Evolutionary conservation across 2,329 filamentous ascomycete species (phyloP).

Genomic region (Leptoxyphium fumago): DNA sequence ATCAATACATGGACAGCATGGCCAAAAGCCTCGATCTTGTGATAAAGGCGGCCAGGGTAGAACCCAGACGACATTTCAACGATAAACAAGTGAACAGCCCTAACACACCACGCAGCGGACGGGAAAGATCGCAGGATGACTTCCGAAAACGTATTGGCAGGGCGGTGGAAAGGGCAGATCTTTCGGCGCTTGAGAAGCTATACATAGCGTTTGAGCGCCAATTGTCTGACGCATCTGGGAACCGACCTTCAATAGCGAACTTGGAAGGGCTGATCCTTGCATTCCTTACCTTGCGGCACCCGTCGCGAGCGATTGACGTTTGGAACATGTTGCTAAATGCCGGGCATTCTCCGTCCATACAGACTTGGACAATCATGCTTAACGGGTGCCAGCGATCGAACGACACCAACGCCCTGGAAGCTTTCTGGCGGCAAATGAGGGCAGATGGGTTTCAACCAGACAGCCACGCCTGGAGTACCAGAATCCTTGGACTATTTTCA

Average conservation of each 20-base stretch:
- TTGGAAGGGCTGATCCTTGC: constrained; percentile 31
- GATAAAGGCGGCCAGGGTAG: too few species aligned
- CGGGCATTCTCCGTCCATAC: constrained; percentile 43
- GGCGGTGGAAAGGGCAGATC: constrained; percentile 1
- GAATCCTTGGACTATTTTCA: constrained; percentile 51
- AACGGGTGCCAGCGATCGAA: constrained; percentile 49
- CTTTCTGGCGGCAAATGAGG: constrained; percentile 52
- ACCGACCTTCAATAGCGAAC: constrained; percentile 12
- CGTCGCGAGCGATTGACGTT: constrained; percentile 34
- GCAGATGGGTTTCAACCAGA: constrained; percentile 47
- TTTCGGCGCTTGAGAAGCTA: not conserved
- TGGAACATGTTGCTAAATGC: constrained; percentile 43
- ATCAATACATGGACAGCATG: not conserved
- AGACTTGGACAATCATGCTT: constrained; percentile 61
- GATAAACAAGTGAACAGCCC: too few species aligned
- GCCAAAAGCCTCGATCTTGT: not conserved
- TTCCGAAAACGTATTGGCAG: not conserved
- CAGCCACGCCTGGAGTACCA: constrained; percentile 51
- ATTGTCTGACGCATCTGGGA: not conserved
- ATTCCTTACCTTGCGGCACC: constrained; percentile 30
- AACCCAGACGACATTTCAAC: too few species aligned
- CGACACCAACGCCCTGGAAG: constrained; percentile 45
- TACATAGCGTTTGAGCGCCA: not conserved
- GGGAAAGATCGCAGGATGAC: not conserved
- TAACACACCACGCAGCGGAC: too few species aligned